phyloP scores from a whole-genome alignment of 768 basidiomycete species.

The Tylopilus vinaceipallidus region DNA sequence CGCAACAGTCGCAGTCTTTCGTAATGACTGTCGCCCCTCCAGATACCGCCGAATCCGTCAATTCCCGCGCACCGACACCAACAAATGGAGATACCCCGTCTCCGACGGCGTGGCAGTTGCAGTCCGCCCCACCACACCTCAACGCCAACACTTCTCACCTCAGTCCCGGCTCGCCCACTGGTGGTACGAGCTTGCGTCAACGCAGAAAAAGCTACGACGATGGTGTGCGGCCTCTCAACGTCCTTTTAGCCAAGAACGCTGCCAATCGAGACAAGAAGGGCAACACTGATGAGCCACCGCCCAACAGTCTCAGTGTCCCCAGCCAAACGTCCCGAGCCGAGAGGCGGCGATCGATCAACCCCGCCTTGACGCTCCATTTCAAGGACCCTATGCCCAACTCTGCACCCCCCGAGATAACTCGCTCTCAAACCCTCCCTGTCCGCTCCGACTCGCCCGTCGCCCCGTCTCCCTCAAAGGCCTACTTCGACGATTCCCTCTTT shows the following conservation, averaged over 20 bases:
- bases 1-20: slow-evolving; percentile 35
- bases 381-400: slow-evolving; percentile 11
- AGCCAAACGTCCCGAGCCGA: slow-evolving; percentile 37
- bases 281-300: slow-evolving; percentile 4
- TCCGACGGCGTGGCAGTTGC: slow-evolving; percentile 6
- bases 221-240: slow-evolving; percentile 39
- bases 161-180: slow-evolving; percentile 23
- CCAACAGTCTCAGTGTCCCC: slow-evolving; percentile 27
- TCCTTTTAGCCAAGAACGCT: slow-evolving; percentile 27
- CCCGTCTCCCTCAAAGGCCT: slow-evolving; percentile 16
- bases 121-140: slow-evolving; percentile 18
- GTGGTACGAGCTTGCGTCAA: slow-evolving; percentile 4
- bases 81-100: slow-evolving; percentile 3
- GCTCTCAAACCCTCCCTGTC: slow-evolving; percentile 29
- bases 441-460: slow-evolving; percentile 25
- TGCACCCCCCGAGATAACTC: slow-evolving; percentile 28
- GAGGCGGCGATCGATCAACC: slow-evolving; percentile 56
- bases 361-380: slow-evolving; percentile 39
- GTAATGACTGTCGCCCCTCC: slow-evolving; percentile 43
- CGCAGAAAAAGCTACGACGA: slow-evolving; percentile 47
- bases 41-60: slow-evolving; percentile 3
- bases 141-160: slow-evolving; percentile 12
- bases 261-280: slow-evolving; percentile 13
- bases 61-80: background rate
- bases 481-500: slow-evolving; percentile 16